Percentiles rank a stretch among this genome's conserved stretches.
Conservation (phyloP, 495 filamentous ascomycete species). For the Tuber microsphaerosporum region DNA sequence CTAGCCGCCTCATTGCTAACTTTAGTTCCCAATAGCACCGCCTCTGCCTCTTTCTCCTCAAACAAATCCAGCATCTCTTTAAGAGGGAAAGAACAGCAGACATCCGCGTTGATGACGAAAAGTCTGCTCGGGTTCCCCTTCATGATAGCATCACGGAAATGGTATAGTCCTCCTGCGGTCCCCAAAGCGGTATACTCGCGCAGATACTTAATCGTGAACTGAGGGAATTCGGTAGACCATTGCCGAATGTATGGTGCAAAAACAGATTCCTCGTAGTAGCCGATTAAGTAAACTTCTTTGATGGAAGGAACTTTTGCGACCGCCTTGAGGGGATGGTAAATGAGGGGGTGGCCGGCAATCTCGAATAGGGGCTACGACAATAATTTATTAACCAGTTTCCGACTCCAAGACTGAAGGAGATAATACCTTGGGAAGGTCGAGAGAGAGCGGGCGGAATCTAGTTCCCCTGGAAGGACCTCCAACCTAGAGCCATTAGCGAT, state of each 20-base stretch:
- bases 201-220: slow-evolving; percentile 88
- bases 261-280: slow-evolving; percentile 95
- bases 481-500: slow-evolving; percentile 52
- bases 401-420: slow-evolving; percentile 6
- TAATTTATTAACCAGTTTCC: slow-evolving; percentile 27
- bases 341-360: slow-evolving; percentile 94
- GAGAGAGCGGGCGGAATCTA: slow-evolving; percentile 87
- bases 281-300: slow-evolving; percentile 92
- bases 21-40: slow-evolving; percentile 89
- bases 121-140: slow-evolving; percentile 90
- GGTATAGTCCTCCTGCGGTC: slow-evolving; percentile 93
- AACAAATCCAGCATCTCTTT: slow-evolving; percentile 70
- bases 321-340: slow-evolving; percentile 92
- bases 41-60: slow-evolving; percentile 92
- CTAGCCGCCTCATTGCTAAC: slow-evolving; percentile 85
- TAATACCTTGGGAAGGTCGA: slow-evolving; percentile 91
- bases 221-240: slow-evolving; percentile 70
- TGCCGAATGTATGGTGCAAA: slow-evolving; percentile 98
- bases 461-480: slow-evolving; percentile 92
- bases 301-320: slow-evolving; percentile 86
- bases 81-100: slow-evolving; percentile 97
- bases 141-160: slow-evolving; percentile 98
- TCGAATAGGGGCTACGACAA: slow-evolving; percentile 82
- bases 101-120: slow-evolving; percentile 96
- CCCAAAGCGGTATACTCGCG: slow-evolving; percentile 96